Evolutionary conservation across 2,329 filamentous ascomycete genomes (phyloP), one percentile per base, ranked within the genome.

Genomic region (Madurella mycetomatis): DNA sequence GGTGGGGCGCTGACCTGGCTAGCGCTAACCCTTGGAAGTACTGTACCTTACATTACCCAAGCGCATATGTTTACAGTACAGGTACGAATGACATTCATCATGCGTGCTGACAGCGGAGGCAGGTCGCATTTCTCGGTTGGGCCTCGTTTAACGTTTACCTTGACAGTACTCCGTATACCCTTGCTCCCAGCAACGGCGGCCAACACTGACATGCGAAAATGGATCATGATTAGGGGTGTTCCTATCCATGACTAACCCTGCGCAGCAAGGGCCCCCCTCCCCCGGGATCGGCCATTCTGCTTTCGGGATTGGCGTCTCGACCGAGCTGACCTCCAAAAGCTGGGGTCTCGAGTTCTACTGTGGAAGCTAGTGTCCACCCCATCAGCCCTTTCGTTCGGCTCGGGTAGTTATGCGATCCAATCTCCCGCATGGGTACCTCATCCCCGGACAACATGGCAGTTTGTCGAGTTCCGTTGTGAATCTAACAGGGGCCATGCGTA

Each of bases 241-340:
- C 17, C 31, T 53, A 11, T 53, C 49, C 53, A 56, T 56, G 53
- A 54, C 56, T 51, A 47, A 25, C 25, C 4, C 25, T 25, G 25
- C 25, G 7, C 7, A 25, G 25, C 25, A 25, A 25, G 25, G 4
- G 7, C 25, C 25, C 25, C 25, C 25, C 25, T 25, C 25, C 25
- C 25, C 25, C 25, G 18, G 51, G 53, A 60, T 61, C 61, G 59
- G 59, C 42, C 47, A 40, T 56, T 55, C 49, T 40, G 18, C 31
- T 40, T 56, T 49, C 19, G 51, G 49, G 19, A 53, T 44, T 40
- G 49, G 41, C 43, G 46, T 47, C 25, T 37, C 48, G 39, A 31
- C 42, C 49, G 49, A 56, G 61, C 59, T 60, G 57, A 55, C 47
- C 32, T 56, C 49, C 42, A 53, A 13, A 13, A 49, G 54, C 49